Evolutionary conservation across 192 early-diverging fungal genomes (phyloP), one percentile per base, ranked within the genome.

Genomic region (Entomortierella lignicola): DNA sequence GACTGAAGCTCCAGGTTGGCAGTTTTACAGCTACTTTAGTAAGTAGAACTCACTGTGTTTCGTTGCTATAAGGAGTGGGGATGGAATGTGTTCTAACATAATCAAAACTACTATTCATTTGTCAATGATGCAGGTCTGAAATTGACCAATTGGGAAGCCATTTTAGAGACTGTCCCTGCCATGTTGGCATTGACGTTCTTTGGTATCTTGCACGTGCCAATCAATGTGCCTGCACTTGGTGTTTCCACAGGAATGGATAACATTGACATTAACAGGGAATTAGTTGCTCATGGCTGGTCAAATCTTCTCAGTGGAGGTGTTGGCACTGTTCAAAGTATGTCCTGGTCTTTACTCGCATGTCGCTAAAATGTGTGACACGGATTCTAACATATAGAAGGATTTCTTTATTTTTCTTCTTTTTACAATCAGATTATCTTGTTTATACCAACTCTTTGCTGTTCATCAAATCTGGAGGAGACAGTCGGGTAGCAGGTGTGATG

Each of bases 101-200:
- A n/a, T n/a, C n/a, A n/a, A n/a, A n/a, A n/a, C n/a, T n/a, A n/a
- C n/a, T n/a, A n/a, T n/a, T n/a, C n/a, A n/a, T n/a, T n/a, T n/a
- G n/a, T n/a, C n/a, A n/a, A n/a, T n/a, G n/a, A n/a, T n/a, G n/a
- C 88, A 83, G 90, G 91, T 83, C 81, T 92, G 51, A 70, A 55
- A 30, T 81, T 82, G 52, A 90, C 85, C n/a, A 86, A 93, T 80
- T 94, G 90, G 92, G 62, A 60, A 21, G 88, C 90, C 10, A 61
- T 94, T 34, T 44, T 82, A 48, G 75, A 87, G 25, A 93, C 96
- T 0, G 70, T 96, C 20, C 95, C 95, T n/a, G 95, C 94, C 17
- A 95, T 96, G 91, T 66, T 97, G 23, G 96, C 95, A 0, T 83
- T 98, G 70, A 92, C 95, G 11, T 98, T 98, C 66, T 98, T 98